These are phyloP conservation scores for Sporothrix brunneoviolacea DNA, from an alignment of 2,329 filamentous ascomycete species.

Conservation along the genomic window DNA sequence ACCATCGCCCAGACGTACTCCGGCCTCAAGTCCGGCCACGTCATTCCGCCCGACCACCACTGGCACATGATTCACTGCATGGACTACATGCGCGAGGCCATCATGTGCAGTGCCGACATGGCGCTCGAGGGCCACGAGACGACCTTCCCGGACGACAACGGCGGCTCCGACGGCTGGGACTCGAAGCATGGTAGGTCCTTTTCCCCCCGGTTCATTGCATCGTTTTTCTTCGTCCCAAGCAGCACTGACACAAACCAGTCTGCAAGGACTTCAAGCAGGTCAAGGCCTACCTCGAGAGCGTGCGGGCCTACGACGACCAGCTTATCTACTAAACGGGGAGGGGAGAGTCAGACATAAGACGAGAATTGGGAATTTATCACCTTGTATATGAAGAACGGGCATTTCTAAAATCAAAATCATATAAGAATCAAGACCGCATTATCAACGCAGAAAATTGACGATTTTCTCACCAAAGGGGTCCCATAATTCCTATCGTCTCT, in stretches of 20 bases:
- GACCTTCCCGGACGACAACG: constrained; percentile 40
- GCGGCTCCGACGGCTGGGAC: constrained; percentile 41
- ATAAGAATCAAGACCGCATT: neutral
- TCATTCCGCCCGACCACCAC: constrained; percentile 37
- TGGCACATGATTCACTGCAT: constrained; percentile 45
- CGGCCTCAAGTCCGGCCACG: constrained; percentile 31
- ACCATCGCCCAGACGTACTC: constrained; percentile 39
- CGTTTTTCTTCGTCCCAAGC: neutral
- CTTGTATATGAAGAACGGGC: constrained; percentile 7
- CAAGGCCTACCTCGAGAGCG: constrained; percentile 35
- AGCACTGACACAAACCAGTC: too few species aligned
- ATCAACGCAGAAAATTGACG: too few species aligned
- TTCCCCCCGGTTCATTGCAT: neutral
- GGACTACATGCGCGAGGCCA: constrained; percentile 40
- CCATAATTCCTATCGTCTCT: too few species aligned
- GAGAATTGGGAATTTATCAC: neutral
- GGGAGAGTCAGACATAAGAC: too few species aligned
- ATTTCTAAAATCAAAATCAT: neutral
- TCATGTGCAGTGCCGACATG: constrained; percentile 40
- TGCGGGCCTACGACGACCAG: constrained; percentile 38
- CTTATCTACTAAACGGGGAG: constrained; percentile 31
- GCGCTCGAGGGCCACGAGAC: constrained; percentile 40
- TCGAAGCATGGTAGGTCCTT: constrained; percentile 33
- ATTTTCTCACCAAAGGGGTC: too few species aligned
- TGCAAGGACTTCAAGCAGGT: constrained; percentile 39